These are phyloP conservation scores for Cystobasidiopsis lactophilus DNA, from an alignment of 768 basidiomycete genomes.

Conservation along the genomic window DNA sequence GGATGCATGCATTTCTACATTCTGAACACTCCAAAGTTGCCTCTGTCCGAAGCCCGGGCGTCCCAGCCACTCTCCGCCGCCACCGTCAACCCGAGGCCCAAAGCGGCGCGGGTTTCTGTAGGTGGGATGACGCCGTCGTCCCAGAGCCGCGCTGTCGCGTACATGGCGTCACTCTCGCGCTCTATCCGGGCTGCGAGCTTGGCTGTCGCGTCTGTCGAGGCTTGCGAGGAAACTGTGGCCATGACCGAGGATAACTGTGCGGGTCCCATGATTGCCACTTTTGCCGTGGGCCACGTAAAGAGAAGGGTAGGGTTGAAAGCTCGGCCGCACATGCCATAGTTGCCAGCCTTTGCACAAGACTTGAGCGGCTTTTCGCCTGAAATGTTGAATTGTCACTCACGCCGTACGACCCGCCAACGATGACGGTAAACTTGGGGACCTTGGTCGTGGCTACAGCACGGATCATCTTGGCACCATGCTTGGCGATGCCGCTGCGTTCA, in stretches of 20 bases:
- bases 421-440: conserved; percentile 78
- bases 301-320: conserved; percentile 85
- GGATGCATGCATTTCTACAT: conserved; percentile 14
- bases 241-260: conserved; percentile 83
- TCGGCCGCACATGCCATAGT: neutral
- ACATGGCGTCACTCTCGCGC: conserved; percentile 61
- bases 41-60: conserved; percentile 24
- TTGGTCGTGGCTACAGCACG: conserved; percentile 81
- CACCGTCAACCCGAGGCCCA: conserved; percentile 68
- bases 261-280: conserved; percentile 86
- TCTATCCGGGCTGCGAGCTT: conserved; percentile 41
- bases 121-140: conserved; percentile 68
- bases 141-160: conserved; percentile 81
- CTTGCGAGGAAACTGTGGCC: conserved; percentile 53
- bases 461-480: conserved; percentile 94
- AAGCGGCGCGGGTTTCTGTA: conserved; percentile 62
- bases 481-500: conserved; percentile 41
- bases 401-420: conserved; percentile 57
- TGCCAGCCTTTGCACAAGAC: neutral
- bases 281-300: conserved; percentile 98
- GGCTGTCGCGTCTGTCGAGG: conserved; percentile 23
- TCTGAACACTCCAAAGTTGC: conserved; percentile 32
- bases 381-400: conserved; percentile 28
- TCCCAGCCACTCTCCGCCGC: conserved; percentile 31
- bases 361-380: too few relatives aligned